These are phyloP conservation scores for Candida peoriensis DNA, from an alignment of 805 yeast genomes.

Conservation along the genomic window DNA sequence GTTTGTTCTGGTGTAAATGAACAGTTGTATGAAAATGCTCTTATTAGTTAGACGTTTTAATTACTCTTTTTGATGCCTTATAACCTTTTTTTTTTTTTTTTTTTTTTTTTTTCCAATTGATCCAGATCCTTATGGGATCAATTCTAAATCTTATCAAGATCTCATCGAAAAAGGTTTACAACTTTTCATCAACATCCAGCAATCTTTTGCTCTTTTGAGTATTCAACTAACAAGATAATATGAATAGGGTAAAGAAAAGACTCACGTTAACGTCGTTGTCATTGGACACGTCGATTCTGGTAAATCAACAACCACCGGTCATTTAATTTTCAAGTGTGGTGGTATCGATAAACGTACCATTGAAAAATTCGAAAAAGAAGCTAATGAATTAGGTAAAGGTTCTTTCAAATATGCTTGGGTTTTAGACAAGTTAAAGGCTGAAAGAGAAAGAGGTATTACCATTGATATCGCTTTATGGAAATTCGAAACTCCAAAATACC, in stretches of 20 bases:
- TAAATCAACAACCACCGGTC: constrained; percentile 99
- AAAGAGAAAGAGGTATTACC: constrained; percentile 97
- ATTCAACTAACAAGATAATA: neutral
- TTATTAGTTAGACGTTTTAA: too few relatives aligned
- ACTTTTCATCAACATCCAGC: too few relatives aligned
- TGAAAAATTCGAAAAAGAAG: constrained; percentile 98
- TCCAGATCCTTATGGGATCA: too few relatives aligned
- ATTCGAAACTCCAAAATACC: constrained; percentile 92
- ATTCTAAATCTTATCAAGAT: too few relatives aligned
- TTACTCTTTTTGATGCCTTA: too few relatives aligned
- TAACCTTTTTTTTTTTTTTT: too few relatives aligned
- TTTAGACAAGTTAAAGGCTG: constrained; percentile 91
- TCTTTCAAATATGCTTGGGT: constrained; percentile 99
- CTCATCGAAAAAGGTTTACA: too few relatives aligned
- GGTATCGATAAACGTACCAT: constrained; percentile 98
- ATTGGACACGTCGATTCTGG: constrained; percentile 99
- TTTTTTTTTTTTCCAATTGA: too few relatives aligned
- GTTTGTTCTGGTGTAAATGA: too few relatives aligned
- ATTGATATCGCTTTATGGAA: constrained; percentile 93
- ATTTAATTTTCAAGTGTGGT: constrained; percentile 99
- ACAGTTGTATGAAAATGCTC: too few relatives aligned
- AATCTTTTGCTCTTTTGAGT: too few relatives aligned
- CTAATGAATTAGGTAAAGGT: constrained; percentile 97
- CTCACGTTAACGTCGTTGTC: constrained; percentile 99
- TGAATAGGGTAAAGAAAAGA: constrained; percentile 83